phyloP scores from a whole-genome alignment of 148 eudicot genomes.

The Rhododendron molle region DNA sequence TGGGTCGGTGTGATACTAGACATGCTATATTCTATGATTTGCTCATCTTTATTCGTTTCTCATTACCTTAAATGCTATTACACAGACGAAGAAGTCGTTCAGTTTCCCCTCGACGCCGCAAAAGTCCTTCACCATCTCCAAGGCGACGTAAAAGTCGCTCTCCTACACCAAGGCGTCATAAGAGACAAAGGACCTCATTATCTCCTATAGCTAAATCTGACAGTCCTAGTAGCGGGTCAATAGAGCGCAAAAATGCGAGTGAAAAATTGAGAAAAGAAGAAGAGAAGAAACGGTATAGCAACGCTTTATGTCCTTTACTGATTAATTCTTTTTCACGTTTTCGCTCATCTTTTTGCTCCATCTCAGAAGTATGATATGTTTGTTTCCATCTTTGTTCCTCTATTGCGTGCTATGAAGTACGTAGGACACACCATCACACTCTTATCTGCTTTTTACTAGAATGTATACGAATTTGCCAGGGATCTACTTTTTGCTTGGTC shows the following conservation, averaged over 20 bases:
- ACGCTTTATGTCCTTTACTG: not conserved
- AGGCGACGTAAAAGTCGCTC: constrained; percentile 68
- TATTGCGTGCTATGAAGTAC: not conserved
- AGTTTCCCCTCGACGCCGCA: constrained; percentile 54
- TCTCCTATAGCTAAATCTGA: constrained; percentile 59
- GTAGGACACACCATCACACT: not conserved
- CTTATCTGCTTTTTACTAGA: not conserved
- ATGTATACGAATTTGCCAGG: not conserved
- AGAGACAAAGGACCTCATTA: constrained; percentile 48
- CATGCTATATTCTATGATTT: constrained; percentile 9
- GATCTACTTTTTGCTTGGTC: not conserved
- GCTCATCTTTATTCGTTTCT: constrained; percentile 19
- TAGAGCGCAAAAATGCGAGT: constrained; percentile 55
- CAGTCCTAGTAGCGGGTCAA: constrained; percentile 49
- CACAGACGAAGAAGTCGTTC: constrained; percentile 89
- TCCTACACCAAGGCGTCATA: constrained; percentile 49
- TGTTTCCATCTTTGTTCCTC: not conserved
- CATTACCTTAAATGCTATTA: constrained; percentile 24
- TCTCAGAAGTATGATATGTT: not conserved
- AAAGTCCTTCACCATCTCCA: constrained; percentile 68
- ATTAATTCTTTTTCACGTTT: constrained; percentile 2
- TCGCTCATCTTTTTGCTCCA: not conserved
- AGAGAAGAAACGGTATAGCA: constrained; percentile 78
- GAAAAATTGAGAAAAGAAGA: constrained; percentile 70
- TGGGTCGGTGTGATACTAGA: constrained; percentile 19